A percentile compares a stretch with the other conserved stretches of the same genome.
These are phyloP conservation scores for Syzygium syzygioides DNA, from an alignment of 441 rosid species.

Conservation along the genomic window DNA sequence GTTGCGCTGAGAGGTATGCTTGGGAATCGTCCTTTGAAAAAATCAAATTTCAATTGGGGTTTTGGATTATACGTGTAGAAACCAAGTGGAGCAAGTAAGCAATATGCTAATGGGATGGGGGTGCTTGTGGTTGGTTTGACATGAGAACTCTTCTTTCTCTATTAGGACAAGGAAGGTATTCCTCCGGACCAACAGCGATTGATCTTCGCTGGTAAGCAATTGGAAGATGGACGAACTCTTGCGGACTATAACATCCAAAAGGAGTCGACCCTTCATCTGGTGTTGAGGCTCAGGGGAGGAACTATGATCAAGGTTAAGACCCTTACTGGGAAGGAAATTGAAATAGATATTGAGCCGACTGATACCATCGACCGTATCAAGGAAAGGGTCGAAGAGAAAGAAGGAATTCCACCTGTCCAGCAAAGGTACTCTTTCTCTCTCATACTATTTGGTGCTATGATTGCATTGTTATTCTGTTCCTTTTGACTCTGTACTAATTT, in stretches of 20 bases:
- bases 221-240: slow-evolving; percentile 88
- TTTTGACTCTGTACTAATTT: neutral
- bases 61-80: neutral
- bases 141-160: neutral
- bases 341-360: slow-evolving; percentile 87
- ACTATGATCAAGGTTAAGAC: slow-evolving; percentile 97
- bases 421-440: slow-evolving; percentile 48
- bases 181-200: slow-evolving; percentile 91
- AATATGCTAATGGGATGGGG: too few species aligned
- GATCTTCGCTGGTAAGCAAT: slow-evolving; percentile 88
- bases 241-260: slow-evolving; percentile 87
- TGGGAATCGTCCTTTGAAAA: neutral
- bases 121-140: neutral
- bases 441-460: neutral
- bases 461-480: neutral
- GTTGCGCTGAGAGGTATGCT: neutral
- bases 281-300: slow-evolving; percentile 92
- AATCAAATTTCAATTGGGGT: neutral
- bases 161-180: slow-evolving; percentile 87
- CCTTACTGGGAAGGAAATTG: slow-evolving; percentile 89
- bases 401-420: slow-evolving; percentile 98
- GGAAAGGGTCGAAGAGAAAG: slow-evolving; percentile 96
- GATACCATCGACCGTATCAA: slow-evolving; percentile 95
- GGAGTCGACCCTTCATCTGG: slow-evolving; percentile 90
- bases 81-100: neutral